Evolutionary conservation across 108 stramenopile genomes (phyloP).

Genomic region (Pseudonitzschia pungens): DNA sequence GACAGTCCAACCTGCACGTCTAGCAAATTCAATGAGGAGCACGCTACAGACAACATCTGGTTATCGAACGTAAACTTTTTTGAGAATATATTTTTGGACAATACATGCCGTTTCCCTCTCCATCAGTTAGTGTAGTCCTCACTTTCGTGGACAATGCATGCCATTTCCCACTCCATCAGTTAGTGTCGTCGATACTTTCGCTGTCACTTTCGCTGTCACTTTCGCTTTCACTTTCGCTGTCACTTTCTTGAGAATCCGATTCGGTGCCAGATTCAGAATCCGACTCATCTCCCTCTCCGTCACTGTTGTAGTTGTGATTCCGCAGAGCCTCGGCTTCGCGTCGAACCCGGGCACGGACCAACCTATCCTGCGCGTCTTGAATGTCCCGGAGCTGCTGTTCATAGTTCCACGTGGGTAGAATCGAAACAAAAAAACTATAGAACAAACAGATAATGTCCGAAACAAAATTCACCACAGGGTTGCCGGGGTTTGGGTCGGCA

Average conservation of each 20-base stretch:
- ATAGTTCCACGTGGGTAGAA: constrained; percentile 5
- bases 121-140: too few relatives aligned
- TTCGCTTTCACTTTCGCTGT: too few relatives aligned
- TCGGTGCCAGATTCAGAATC: not conserved
- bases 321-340: not conserved
- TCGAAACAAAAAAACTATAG: constrained; percentile 14
- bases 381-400: constrained; percentile 17
- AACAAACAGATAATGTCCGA: constrained; percentile 1
- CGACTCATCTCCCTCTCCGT: not conserved
- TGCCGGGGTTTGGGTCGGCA: not conserved
- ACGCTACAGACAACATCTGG: too few relatives aligned
- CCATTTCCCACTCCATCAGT: too few relatives aligned
- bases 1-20: too few relatives aligned
- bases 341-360: not conserved
- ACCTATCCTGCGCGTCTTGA: not conserved
- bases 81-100: too few relatives aligned
- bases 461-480: not conserved
- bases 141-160: too few relatives aligned
- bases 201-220: too few relatives aligned
- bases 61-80: too few relatives aligned
- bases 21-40: too few relatives aligned
- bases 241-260: not conserved
- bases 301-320: not conserved
- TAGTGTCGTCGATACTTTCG: too few relatives aligned
- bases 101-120: too few relatives aligned